These are phyloP conservation scores for Flaveria robusta DNA, from an alignment of 129 eudicot genomes.

Conservation along the genomic window DNA sequence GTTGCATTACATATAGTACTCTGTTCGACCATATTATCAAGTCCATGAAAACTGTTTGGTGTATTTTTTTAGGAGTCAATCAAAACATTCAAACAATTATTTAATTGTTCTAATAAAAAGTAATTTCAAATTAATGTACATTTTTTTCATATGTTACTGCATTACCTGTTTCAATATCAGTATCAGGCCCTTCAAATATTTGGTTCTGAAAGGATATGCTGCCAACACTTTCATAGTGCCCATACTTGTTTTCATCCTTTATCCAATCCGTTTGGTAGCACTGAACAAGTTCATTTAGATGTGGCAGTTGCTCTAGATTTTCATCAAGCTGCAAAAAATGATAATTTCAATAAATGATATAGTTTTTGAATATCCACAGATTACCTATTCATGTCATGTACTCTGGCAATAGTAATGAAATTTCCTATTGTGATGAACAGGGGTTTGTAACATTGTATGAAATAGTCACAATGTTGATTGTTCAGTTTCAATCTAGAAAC, in stretches of 20 bases:
- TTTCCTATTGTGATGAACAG: constrained; percentile 14
- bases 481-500: constrained; percentile 27
- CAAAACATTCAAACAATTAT: constrained; percentile 8
- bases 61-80: constrained; percentile 9
- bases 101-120: not conserved
- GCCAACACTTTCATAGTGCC: constrained; percentile 91
- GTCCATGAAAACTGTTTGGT: not conserved
- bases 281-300: constrained; percentile 94
- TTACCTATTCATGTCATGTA: not conserved
- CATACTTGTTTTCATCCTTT: constrained; percentile 90
- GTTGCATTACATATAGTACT: constrained; percentile 16
- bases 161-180: constrained; percentile 95
- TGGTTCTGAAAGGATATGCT: constrained; percentile 75
- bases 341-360: not conserved
- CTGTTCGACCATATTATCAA: not conserved
- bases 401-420: constrained; percentile 12
- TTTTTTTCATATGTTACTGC: constrained; percentile 10
- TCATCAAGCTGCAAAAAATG: constrained; percentile 76
- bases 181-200: constrained; percentile 97
- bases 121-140: constrained; percentile 5
- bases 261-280: constrained; percentile 96
- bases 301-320: constrained; percentile 98
- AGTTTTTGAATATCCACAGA: constrained; percentile 17
- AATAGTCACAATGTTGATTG: constrained; percentile 11
- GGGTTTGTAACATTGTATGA: not conserved